Evolutionary conservation across 352 stramenopile species (phyloP), one percentile per base, ranked within the genome.

Genomic region (Globisporangium irregulare): DNA sequence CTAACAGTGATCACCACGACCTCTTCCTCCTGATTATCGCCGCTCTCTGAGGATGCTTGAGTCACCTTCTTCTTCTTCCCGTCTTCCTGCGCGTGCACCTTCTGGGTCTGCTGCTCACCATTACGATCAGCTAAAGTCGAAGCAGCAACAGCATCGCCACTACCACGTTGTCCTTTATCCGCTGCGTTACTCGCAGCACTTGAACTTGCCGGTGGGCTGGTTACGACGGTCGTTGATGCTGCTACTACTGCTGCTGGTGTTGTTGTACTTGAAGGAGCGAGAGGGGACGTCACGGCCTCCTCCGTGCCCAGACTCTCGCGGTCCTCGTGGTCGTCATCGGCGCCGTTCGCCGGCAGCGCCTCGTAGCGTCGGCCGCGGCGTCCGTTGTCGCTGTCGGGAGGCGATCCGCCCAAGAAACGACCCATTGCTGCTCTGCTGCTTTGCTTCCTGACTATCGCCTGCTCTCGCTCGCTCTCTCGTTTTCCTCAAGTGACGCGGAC

Each of bases 321-420:
- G 32, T 61, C 67, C 36, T 57, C 53, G 43, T 69, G 59, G 29
- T 65, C 56, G 6, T 73, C 73, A 9, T 84, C 74, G 4, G 75
- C 77, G 50, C 80, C 81, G 3, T 76, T 71, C 0, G 72, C 75
- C 1, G 81, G 79, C 25, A 93, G 62, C 48, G 82, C 77, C 56
- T 78, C 81, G 75, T 93, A 93, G 9, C 80, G 74, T 24, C 81
- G 85, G 29, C 71, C 69, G 38, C 80, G 73, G 20, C 77, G 73
- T 38, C 66, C 56, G 41, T 27, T 50, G 25, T 86, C 82, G 64
- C 69, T 68, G 41, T 55, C 73, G 4, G 69, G 65, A 38, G 67
- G 77, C 10, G 79, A 79, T 34, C 73, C 58, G 25, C 80, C 71
- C 36, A 88, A 70, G 72, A 90, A 90, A 60, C 82, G 75, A 38